Base-by-base conservation (phyloP, 2,329 filamentous ascomycete genomes). In the Cladosporium austrohemisphaericum region DNA sequence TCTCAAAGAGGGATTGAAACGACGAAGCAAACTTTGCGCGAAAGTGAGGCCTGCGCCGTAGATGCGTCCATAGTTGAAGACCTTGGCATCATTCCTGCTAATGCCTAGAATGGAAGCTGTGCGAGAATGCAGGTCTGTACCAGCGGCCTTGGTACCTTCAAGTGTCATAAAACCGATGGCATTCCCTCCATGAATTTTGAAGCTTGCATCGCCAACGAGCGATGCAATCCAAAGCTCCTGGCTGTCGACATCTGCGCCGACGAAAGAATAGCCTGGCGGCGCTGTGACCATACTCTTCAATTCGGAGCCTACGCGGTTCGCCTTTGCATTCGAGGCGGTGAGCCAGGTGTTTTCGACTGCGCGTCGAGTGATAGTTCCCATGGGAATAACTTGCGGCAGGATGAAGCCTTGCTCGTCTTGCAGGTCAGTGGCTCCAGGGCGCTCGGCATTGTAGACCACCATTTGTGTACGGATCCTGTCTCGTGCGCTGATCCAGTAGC, bases 91-190 rank as follows among this genome's bases (percentile, higher is more conserved):
- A 61, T 96, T 96, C 53, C 93, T 81, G 2, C 89, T 94, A 53
- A 98, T 98, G 5, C 91, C 92, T 2, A 98, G 70, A 50, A 98
- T 98, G 5, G 79, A 78, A 1, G 93, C 94, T 22, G 93, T 98
- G 25, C 92, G 87, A 5, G 91, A 96, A 69, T 98, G 92, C 49
- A 97, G 72, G 67, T 98, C 92, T 0, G 92, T 98, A 3, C 92
- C 92, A 2, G 88, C 89, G 5, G 89, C 84, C 70, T 98, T 97
- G 41, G 89, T 93, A 11, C 93, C 92, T 71, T 98, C 94, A 1
- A 98, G 76, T 0, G 93, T 98, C 94, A 98, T 98, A 74, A 98
- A 98, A 0, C 94, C 93, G 51, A 98, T 88, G 1, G 94, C 93
- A 64, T 96, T 97, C 46, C 93, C 94, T 33, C 93, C 94, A 59